Conservation (phyloP, 2,329 filamentous ascomycete genomes). For the Penicillium sp. region DNA sequence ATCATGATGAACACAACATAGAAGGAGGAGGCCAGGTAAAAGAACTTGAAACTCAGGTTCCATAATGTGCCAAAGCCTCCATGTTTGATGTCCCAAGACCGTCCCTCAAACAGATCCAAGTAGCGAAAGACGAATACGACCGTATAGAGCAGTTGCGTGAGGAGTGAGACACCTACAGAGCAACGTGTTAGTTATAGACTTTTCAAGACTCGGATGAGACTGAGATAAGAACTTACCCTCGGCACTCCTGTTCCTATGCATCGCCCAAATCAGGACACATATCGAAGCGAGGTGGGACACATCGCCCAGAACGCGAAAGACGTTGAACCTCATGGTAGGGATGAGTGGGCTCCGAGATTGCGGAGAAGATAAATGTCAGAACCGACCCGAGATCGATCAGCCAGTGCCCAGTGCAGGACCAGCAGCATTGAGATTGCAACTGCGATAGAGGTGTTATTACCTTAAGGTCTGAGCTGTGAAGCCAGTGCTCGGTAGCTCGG, state of each 20-base stretch:
- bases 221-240: slow-evolving; percentile 55
- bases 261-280: slow-evolving; percentile 83
- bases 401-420: not conserved
- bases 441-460: not conserved
- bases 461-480: not conserved
- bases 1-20: slow-evolving; percentile 89
- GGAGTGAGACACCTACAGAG: slow-evolving; percentile 70
- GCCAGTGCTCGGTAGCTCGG: not conserved
- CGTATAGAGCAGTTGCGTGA: slow-evolving; percentile 81
- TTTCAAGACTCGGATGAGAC: not conserved
- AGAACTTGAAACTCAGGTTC: slow-evolving; percentile 70
- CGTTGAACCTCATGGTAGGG: slow-evolving; percentile 26
- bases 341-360: not conserved
- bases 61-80: slow-evolving; percentile 9
- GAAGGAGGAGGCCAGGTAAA: slow-evolving; percentile 76
- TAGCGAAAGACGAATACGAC: slow-evolving; percentile 83
- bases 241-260: slow-evolving; percentile 79
- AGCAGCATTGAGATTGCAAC: not conserved
- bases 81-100: slow-evolving; percentile 18
- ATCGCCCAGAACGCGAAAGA: slow-evolving; percentile 76
- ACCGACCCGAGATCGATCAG: not conserved
- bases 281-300: slow-evolving; percentile 80
- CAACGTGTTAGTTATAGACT: slow-evolving; percentile 1
- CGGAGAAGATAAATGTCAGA: slow-evolving; percentile 1
- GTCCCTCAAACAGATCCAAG: slow-evolving; percentile 64